Conservation (phyloP, 2,329 filamentous ascomycete species). For the Boeremia exigua region DNA sequence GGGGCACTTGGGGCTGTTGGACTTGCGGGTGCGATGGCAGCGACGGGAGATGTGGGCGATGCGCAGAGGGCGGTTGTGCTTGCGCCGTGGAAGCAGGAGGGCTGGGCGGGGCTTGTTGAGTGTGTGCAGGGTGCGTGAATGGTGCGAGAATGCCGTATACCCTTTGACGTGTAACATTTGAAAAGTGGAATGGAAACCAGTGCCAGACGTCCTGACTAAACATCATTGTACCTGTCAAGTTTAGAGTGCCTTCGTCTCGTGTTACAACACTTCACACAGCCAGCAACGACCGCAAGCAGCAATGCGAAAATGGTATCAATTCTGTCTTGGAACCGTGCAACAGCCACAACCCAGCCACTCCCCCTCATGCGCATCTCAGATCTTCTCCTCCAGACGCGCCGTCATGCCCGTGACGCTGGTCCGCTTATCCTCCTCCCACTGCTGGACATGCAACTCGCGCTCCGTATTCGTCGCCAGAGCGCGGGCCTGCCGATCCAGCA, state of each 20-base stretch:
- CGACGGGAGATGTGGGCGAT: constrained; percentile 73
- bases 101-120: constrained; percentile 66
- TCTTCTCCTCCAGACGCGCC: constrained; percentile 41
- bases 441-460: constrained; percentile 25
- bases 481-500: constrained; percentile 45
- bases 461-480: constrained; percentile 28
- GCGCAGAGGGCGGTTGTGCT: constrained; percentile 78
- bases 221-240: no score
- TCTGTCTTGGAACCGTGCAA: no score
- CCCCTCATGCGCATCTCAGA: constrained; percentile 11
- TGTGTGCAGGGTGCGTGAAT: constrained; percentile 21
- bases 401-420: constrained; percentile 42
- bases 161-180: not conserved
- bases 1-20: constrained; percentile 72
- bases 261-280: no score
- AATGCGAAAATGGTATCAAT: no score
- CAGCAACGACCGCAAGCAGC: no score
- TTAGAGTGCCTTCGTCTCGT: no score
- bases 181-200: no score
- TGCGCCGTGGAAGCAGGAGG: constrained; percentile 75
- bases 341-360: no score
- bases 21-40: constrained; percentile 74
- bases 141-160: not conserved
- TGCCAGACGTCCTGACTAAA: no score
- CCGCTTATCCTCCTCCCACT: constrained; percentile 23